Evolutionary conservation across 176 grass and related monocot genomes (phyloP).

Genomic region (Ananas comosus): DNA sequence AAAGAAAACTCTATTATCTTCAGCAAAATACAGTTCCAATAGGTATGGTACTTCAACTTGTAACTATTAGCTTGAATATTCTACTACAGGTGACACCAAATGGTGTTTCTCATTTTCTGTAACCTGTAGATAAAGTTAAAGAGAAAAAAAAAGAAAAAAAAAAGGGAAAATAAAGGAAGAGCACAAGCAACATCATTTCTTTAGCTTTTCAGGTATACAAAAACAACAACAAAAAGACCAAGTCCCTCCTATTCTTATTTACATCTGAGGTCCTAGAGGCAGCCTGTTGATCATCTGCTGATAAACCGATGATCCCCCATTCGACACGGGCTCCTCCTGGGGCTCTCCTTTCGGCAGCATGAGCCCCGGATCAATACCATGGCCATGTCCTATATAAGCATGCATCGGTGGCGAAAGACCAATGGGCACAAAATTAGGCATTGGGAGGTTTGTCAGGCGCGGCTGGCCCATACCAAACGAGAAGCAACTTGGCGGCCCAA

Average conservation of each 20-base stretch:
- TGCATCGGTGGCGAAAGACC: conserved; percentile 31
- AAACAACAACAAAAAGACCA: neutral
- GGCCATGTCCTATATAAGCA: conserved; percentile 30
- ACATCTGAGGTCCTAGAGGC: conserved; percentile 42
- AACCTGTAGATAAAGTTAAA: no score
- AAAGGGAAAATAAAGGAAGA: neutral
- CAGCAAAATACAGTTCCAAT: no score
- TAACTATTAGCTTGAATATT: no score
- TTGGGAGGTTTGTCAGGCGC: conserved; percentile 30
- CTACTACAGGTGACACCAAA: no score
- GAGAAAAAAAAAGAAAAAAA: neutral
- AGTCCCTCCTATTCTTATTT: conserved; percentile 32
- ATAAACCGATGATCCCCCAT: conserved; percentile 20
- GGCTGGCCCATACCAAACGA: conserved; percentile 24
- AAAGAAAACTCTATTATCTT: no score
- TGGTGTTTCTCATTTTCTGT: no score
- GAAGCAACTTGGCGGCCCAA: conserved; percentile 29
- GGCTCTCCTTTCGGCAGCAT: conserved; percentile 31
- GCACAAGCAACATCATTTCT: neutral
- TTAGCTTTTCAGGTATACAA: neutral
- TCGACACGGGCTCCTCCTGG: conserved; percentile 18
- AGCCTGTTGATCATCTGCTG: conserved; percentile 47
- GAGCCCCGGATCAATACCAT: conserved; percentile 26
- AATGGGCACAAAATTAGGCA: conserved; percentile 31
- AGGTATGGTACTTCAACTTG: no score